Base-by-base conservation (phyloP, 257 asterid genomes). In the Capsicum baccatum region DNA sequence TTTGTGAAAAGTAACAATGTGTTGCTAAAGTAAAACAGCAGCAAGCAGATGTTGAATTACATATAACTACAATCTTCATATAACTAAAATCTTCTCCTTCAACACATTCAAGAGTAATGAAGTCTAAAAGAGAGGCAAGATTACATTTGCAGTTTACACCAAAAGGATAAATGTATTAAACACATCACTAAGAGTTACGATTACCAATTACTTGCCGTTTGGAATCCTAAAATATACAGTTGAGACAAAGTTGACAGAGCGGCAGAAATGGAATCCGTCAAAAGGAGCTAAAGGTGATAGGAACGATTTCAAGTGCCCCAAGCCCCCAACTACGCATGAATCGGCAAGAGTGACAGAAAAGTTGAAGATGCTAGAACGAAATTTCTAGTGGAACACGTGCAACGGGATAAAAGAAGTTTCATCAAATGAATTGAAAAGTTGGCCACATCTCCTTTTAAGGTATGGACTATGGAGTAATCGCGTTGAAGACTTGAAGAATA, bases 71-170 rank as follows among this genome's bases (percentile, higher is more conserved):
- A 70, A 70, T 16, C 26, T 70, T 39, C 79, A 71, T 44, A 71
- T 44, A n/a, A 44, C 57, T 4, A 70, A 37, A 70, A 70, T 16
- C 26, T 70, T 42, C 57, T 70, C 37, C 26, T 70, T 44, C 17
- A 16, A 10, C 35, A 16, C 15, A 9, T n/a, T 14, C 37, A 70
- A 39, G 54, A 47, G 16, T 44, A 16, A 44, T 16, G 79, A 70
- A 70, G 57, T 70, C 56, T 70, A 42, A 71, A 39, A 71, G 39
- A 42, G 79, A n/a, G 54, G 68, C 6, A 64, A 64, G 8, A 64
- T 12, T 52, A 69, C 4, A 69, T 42, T 69, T 16, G 55, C 55
- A 69, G 52, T 42, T 14, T 69, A 69, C 79, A 54, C 48, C 26
- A 78, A 14, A 78, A 26, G 42, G 26, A 14, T 26, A 54, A 54